Evolutionary conservation across 2,329 filamentous ascomycete genomes (phyloP), one percentile per base, ranked within the genome.

Genomic region (Aspergillus bombycis): DNA sequence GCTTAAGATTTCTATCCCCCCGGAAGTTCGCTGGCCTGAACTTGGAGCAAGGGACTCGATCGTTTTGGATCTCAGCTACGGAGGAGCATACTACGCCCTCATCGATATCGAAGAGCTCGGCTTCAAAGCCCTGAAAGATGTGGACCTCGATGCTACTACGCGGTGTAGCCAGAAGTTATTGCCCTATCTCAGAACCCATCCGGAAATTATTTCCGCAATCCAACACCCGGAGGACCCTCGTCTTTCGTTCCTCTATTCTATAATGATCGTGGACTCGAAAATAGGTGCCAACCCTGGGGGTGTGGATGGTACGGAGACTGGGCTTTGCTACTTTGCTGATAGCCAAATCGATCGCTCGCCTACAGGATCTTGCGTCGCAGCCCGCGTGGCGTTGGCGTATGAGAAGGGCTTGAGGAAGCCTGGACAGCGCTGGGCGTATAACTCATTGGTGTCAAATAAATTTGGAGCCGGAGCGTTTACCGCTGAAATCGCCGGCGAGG

Each of bases 331-430:
- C 70, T 80, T 83, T 63, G 80, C 80, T 0, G 77, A 82, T 32
- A 77, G 80, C 58, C 79, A 83, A 64, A 78, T 85, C 48, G 83
- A 86, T 68, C 76, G 81, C 21, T 77, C 78, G 57, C 76, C 73
- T 1, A 79, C 77, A 11, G 78, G 78, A 3, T 72, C 73, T 16
- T 79, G 74, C 58, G 78, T 80, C 10, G 71, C 75, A 9, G 78
- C 78, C 4, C 71, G 78, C 3, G 71, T 77, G 64, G 76, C 77
- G 9, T 68, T 78, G 9, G 77, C 77, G 19, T 65, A 77, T 67
- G 70, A 72, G 2, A 75, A 77, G 60, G 72, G 71, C 0, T 12
- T 64, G 14, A 62, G 70, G n/a, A 5, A 34, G 1, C 7, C 63
- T 2, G 71, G 68, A 0, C 65, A 77, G 56, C 65, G 68, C 8